Base-by-base conservation (phyloP, 73 alveolate species). In the Uronychia binucleata region DNA sequence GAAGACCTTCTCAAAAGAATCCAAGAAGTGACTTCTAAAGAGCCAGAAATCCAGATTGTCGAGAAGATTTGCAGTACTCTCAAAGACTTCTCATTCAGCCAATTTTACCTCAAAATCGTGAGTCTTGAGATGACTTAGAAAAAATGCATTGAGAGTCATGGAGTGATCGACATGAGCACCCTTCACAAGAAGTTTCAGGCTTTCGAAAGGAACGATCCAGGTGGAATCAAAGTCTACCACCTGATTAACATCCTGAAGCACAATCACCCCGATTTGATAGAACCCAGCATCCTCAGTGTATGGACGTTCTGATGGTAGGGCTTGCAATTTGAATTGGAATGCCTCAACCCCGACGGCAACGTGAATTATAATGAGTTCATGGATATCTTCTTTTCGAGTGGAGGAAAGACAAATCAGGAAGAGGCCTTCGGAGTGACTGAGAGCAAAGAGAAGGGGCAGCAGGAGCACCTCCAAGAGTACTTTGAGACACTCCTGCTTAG, bases 351-450 rank as follows among this genome's bases (percentile, higher is more conserved):
- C 46, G 91, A 85, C 77, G 82, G 77, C 58, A 77, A 81, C 75
- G 86, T 85, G 0, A 86, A 85, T 34, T 85, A 77, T 78, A 86
- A 85, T 26, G 91, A 85, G 46, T 85, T 85, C 35, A 83, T 85
- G 28, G 77, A 32, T 35, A 85, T 85, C 29, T 85, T 85, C 79
- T 30, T 57, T 11, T 14, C 74, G 11, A 11, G 26, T 11, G 26
- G 26, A 26, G 74, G 74, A 57, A 26, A 11, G 27, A 14, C 74
- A 57, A 26, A 57, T 26, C 27, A 57, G 26, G 26, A 11, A 11
- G 27, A 57, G 26, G 74, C n/a, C n/a, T n/a, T n/a, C n/a, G n/a
- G n/a, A n/a, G n/a, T n/a, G n/a, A n/a, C n/a, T n/a, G n/a, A n/a
- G n/a, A n/a, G n/a, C n/a, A n/a, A n/a, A n/a, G n/a, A n/a, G n/a